Evolutionary conservation across 345 rosid species (phyloP), one percentile per base, ranked within the genome.

Genomic region (Angophora floribunda): DNA sequence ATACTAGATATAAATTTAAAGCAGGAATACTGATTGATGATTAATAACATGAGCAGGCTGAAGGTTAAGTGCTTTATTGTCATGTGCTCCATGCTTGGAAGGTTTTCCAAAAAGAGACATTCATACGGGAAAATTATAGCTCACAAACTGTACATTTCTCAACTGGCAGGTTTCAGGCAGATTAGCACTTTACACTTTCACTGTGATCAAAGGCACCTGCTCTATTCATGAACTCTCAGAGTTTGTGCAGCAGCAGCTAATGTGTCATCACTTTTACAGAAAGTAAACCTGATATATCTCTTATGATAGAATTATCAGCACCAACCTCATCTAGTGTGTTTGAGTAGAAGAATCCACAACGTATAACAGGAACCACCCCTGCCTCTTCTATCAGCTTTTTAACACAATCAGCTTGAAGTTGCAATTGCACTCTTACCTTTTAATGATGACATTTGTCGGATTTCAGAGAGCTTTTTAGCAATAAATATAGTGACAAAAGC

Each of bases 281-380:
- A 95, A 86, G 95, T 94, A 88, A 93, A 93, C 92, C 95, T 91
- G 85, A 94, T 88, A 67, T 92, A 94, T 52, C 93, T 93, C 87
- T 87, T 91, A 59, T 88, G 90, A 65, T 91, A 87, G 50, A 28
- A 51, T 67, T n/a, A 67, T 22, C 49, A 51, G 85, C 51, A 82
- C 51, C 59, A 21, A 59, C 24, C 65, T n/a, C 85, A 3, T 21
- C 88, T 61, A 86, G 52, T 30, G 45, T 78, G 52, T 89, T 87
- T 55, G 90, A 26, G 61, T 89, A 95, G 89, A 94, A 94, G 87
- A 94, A 93, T 75, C 93, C 95, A 65, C 95, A 75, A 63, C 94
- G 94, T 50, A 94, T 94, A 51, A 94, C 94, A 32, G n/a, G n/a
- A n/a, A 94, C 95, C 59, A 94, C 94, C 86, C 94, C 95, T 24